These are phyloP conservation scores for Elsinoe perseae DNA, from an alignment of 2,329 filamentous ascomycete species.

Conservation along the genomic window DNA sequence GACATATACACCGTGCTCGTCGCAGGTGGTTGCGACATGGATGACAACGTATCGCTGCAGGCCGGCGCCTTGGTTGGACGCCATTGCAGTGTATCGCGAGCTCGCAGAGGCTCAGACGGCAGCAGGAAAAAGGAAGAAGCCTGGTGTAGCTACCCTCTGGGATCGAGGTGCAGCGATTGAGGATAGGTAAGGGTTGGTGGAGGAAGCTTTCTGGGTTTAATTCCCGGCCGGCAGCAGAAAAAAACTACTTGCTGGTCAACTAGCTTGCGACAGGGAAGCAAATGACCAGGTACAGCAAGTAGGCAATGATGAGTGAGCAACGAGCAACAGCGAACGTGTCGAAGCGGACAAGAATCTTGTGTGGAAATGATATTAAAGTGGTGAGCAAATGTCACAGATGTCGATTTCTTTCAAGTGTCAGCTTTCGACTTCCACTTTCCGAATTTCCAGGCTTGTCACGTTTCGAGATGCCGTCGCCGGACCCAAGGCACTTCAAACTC, in stretches of 20 bases:
- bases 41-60: conserved; percentile 96
- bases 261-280: not conserved
- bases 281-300: not conserved
- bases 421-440: not conserved
- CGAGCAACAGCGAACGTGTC: conserved; percentile 4
- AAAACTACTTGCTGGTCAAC: not conserved
- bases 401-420: not conserved
- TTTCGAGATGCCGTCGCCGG: conserved; percentile 7
- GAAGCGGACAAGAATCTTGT: not conserved
- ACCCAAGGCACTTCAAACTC: conserved; percentile 8
- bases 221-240: conserved; percentile 7
- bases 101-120: conserved; percentile 15
- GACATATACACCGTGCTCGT: conserved; percentile 98
- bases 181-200: not conserved
- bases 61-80: conserved; percentile 18
- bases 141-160: conserved; percentile 1
- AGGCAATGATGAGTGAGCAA: not conserved
- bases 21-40: conserved; percentile 96
- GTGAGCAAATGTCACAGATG: conserved; percentile 11
- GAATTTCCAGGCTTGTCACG: not conserved
- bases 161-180: not conserved
- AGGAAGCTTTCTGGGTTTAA: not conserved
- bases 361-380: conserved; percentile 11
- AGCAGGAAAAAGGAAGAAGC: not conserved
- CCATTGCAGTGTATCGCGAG: conserved; percentile 12